Conservation (phyloP, 2,329 filamentous ascomycete species). For the Fonsecaea pedrosoi region DNA sequence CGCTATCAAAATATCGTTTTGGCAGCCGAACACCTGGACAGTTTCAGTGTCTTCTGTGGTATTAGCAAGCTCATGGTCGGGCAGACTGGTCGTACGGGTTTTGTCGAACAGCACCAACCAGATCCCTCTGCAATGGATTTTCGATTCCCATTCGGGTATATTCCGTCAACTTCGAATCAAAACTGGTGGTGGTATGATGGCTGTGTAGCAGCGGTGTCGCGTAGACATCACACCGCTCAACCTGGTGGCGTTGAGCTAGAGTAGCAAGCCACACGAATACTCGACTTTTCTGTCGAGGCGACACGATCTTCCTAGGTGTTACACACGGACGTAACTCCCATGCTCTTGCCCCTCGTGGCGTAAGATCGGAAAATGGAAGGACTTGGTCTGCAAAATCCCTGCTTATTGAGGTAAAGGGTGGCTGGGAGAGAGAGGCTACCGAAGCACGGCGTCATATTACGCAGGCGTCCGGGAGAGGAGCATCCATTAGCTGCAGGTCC, state of each 20-base stretch:
- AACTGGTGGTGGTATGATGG: not conserved
- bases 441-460: slow-evolving; percentile 10
- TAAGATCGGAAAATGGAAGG: not conserved
- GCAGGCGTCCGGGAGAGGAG: slow-evolving; percentile 5
- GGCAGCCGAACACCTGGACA: not conserved
- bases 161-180: not conserved
- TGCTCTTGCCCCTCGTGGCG: slow-evolving; percentile 2
- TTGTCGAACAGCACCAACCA: not conserved
- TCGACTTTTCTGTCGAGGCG: not conserved
- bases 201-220: slow-evolving; percentile 8
- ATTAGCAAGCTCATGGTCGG: not conserved
- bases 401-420: not conserved
- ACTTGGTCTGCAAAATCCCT: not conserved
- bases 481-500: slow-evolving; percentile 13
- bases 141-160: not conserved
- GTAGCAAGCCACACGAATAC: not conserved
- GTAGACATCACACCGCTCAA: slow-evolving; percentile 12
- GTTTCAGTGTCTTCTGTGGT: not conserved
- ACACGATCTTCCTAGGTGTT: not conserved
- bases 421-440: slow-evolving; percentile 18
- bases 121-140: not conserved
- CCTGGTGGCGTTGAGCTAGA: not conserved
- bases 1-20: not conserved
- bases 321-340: not conserved
- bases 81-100: not conserved